These are phyloP conservation scores for Tolypocladium inflatum DNA, from an alignment of 2,329 filamentous ascomycete species.

Conservation along the genomic window DNA sequence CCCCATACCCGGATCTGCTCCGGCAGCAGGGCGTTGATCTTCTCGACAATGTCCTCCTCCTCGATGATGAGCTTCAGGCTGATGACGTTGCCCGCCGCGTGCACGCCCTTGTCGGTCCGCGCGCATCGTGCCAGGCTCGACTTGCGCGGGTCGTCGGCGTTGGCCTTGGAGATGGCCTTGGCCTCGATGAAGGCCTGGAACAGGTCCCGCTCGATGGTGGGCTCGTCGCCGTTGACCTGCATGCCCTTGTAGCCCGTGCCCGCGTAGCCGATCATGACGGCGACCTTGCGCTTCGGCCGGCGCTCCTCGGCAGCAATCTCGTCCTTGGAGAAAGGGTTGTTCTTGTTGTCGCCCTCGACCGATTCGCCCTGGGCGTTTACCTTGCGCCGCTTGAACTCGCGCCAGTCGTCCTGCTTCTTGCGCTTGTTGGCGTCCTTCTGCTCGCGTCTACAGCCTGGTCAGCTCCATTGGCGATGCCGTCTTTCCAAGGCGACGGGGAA, in stretches of 20 bases:
- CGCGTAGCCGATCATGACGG: slow-evolving; percentile 89
- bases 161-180: slow-evolving; percentile 91
- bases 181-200: slow-evolving; percentile 88
- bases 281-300: slow-evolving; percentile 90
- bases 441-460: slow-evolving; percentile 24
- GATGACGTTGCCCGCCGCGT: slow-evolving; percentile 91
- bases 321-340: slow-evolving; percentile 54
- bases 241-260: slow-evolving; percentile 96
- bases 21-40: slow-evolving; percentile 79
- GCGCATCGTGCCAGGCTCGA: slow-evolving; percentile 90
- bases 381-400: slow-evolving; percentile 32
- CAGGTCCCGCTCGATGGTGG: slow-evolving; percentile 92
- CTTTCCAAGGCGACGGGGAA: background rate
- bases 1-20: slow-evolving; percentile 94
- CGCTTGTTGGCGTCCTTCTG: slow-evolving; percentile 24
- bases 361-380: slow-evolving; percentile 24
- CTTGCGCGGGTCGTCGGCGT: slow-evolving; percentile 94
- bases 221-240: slow-evolving; percentile 75
- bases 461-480: slow-evolving; percentile 16
- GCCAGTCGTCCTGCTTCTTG: slow-evolving; percentile 28
- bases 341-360: slow-evolving; percentile 17
- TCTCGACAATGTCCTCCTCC: slow-evolving; percentile 75
- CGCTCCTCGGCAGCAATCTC: slow-evolving; percentile 84
- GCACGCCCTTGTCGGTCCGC: slow-evolving; percentile 93
- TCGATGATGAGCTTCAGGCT: slow-evolving; percentile 94